phyloP scores from a whole-genome alignment of 768 basidiomycete genomes.

The Polyporus arcularius region DNA sequence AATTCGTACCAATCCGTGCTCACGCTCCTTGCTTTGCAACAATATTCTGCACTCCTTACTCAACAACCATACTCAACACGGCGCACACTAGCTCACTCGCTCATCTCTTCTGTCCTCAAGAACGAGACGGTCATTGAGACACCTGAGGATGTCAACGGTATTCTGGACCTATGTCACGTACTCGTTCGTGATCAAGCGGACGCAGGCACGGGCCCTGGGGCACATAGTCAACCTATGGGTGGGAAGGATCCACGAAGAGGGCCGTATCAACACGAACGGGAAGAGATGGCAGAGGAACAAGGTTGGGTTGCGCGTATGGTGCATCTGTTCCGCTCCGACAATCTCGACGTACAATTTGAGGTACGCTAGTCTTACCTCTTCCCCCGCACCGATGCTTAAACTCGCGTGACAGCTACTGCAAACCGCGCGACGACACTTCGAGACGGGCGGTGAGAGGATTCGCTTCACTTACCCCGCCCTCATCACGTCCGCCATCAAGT shows the following conservation, averaged over 20 bases:
- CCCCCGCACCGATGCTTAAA: background rate
- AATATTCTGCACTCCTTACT: slow-evolving; percentile 79
- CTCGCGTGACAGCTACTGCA: slow-evolving; percentile 68
- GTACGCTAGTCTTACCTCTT: slow-evolving; percentile 43
- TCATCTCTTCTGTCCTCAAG: slow-evolving; percentile 92
- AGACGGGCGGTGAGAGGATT: slow-evolving; percentile 92
- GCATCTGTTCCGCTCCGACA: slow-evolving; percentile 89
- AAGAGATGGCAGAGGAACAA: slow-evolving; percentile 97
- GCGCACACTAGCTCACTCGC: slow-evolving; percentile 90
- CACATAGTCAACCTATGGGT: slow-evolving; percentile 33
- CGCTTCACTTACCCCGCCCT: slow-evolving; percentile 96
- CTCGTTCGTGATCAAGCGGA: slow-evolving; percentile 85
- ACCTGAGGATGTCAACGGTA: slow-evolving; percentile 92
- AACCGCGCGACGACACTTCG: slow-evolving; percentile 87
- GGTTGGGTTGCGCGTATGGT: slow-evolving; percentile 99
- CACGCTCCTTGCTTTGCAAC: slow-evolving; percentile 93
- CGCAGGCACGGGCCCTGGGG: slow-evolving; percentile 32
- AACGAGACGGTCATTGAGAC: slow-evolving; percentile 95
- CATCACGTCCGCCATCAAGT: slow-evolving; percentile 89
- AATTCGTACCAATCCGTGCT: slow-evolving; percentile 96
- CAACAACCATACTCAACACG: slow-evolving; percentile 90
- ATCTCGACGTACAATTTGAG: slow-evolving; percentile 87
- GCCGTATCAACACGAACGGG: slow-evolving; percentile 66
- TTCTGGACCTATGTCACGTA: slow-evolving; percentile 90
- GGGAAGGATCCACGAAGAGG: slow-evolving; percentile 56